Conservation (phyloP, 2,329 filamentous ascomycete genomes). For the Colletotrichum chlorophyti region DNA sequence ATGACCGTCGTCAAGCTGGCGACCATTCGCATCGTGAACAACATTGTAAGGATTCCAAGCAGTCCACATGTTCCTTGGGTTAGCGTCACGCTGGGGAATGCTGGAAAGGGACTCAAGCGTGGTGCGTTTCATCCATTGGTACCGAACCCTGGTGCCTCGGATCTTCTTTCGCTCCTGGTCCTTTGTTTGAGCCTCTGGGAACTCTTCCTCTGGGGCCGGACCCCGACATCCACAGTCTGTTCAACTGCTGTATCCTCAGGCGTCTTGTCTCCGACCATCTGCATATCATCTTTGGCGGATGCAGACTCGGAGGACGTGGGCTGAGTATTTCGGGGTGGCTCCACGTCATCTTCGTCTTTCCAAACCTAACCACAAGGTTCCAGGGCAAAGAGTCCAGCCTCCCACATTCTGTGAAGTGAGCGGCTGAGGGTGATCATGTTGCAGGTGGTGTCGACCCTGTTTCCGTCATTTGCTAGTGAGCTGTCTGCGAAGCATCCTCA, state of each 20-base stretch:
- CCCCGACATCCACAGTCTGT: too few relatives aligned
- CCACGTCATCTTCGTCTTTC: neutral
- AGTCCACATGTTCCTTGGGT: neutral
- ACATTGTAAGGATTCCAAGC: neutral
- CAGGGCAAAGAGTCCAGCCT: neutral
- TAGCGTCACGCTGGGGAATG: neutral
- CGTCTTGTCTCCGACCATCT: too few relatives aligned
- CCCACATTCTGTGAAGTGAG: neutral
- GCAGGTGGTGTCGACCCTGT: neutral
- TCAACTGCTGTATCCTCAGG: too few relatives aligned
- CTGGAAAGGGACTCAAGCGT: neutral
- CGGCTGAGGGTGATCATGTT: neutral
- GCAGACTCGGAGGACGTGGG: too few relatives aligned
- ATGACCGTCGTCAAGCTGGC: neutral
- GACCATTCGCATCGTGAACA: neutral
- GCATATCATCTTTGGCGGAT: too few relatives aligned
- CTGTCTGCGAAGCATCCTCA: neutral
- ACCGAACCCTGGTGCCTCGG: neutral
- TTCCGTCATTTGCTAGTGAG: neutral
- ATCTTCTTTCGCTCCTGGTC: too few relatives aligned
- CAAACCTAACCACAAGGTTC: neutral
- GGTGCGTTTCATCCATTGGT: rapidly evolving
- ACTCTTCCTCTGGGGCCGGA: too few relatives aligned
- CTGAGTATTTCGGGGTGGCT: neutral
- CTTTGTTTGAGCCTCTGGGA: too few relatives aligned